Percentiles rank a stretch among this genome's conserved stretches.
Evolutionary conservation across 192 early-diverging fungal species (phyloP).

Genomic region (Cladochytrium replicatum): DNA sequence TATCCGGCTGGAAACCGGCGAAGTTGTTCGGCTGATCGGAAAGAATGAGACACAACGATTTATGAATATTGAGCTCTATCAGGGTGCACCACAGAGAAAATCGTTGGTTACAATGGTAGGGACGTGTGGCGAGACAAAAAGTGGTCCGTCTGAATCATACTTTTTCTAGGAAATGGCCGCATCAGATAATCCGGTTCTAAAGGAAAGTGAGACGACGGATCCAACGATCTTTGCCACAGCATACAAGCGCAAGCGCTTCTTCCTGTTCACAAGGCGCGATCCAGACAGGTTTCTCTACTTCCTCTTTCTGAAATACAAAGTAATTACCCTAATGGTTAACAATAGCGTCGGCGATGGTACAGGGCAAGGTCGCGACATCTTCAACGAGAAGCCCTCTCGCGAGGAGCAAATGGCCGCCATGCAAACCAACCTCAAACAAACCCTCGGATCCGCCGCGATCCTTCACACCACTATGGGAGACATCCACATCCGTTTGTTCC

Average conservation of each 20-base stretch:
- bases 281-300: conserved; percentile 67
- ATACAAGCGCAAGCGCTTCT: conserved; percentile 87
- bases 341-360: conserved; percentile 43
- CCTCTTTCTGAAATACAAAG: not conserved
- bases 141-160: not conserved
- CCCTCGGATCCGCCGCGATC: conserved; percentile 61
- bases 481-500: conserved; percentile 79
- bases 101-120: conserved; percentile 56
- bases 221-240: conserved; percentile 88
- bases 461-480: conserved; percentile 87
- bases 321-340: conserved; percentile 19
- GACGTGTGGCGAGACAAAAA: not conserved
- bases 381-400: conserved; percentile 93
- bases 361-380: conserved; percentile 66
- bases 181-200: conserved; percentile 69
- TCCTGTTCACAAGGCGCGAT: conserved; percentile 81
- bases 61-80: conserved; percentile 77
- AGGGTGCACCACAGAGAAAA: conserved; percentile 81
- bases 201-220: conserved; percentile 55
- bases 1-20: conserved; percentile 77
- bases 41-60: conserved; percentile 86
- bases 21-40: conserved; percentile 75
- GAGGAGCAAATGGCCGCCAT: conserved; percentile 90
- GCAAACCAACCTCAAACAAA: conserved; percentile 29
- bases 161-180: conserved; percentile 61